Percentiles rank a stretch among this genome's conserved stretches.
Conservation (phyloP, 768 basidiomycete genomes). For the Mycena floridula region DNA sequence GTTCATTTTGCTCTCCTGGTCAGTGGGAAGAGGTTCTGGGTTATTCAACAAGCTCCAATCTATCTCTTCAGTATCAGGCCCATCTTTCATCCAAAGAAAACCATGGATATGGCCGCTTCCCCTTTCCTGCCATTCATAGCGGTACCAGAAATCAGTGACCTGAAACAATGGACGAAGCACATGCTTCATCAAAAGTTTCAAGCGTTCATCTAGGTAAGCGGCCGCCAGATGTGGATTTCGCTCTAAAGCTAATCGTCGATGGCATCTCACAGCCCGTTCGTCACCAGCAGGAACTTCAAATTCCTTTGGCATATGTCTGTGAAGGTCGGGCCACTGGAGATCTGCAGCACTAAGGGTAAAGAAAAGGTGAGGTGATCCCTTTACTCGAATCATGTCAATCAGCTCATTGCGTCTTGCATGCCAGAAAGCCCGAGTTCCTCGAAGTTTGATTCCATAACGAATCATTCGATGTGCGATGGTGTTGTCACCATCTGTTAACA, state of each 20-base stretch:
- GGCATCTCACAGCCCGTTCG: background rate
- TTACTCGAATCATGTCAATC: background rate
- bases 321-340: background rate
- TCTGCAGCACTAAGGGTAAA: background rate
- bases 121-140: background rate
- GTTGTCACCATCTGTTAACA: background rate
- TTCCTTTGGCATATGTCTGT: background rate
- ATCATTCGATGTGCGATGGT: background rate
- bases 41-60: background rate
- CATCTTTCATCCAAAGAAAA: background rate
- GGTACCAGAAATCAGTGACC: background rate
- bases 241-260: background rate
- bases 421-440: background rate
- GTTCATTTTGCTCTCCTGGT: background rate
- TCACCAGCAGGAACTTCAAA: background rate
- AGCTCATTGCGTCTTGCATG: background rate
- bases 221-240: background rate
- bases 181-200: background rate
- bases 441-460: background rate
- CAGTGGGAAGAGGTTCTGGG: background rate
- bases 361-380: background rate
- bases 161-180: background rate
- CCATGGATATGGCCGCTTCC: conserved; percentile 1
- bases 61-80: background rate
- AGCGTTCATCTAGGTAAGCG: background rate